Conservation (phyloP, 108 stramenopile genomes). For the Cyclotella kingstonii region DNA sequence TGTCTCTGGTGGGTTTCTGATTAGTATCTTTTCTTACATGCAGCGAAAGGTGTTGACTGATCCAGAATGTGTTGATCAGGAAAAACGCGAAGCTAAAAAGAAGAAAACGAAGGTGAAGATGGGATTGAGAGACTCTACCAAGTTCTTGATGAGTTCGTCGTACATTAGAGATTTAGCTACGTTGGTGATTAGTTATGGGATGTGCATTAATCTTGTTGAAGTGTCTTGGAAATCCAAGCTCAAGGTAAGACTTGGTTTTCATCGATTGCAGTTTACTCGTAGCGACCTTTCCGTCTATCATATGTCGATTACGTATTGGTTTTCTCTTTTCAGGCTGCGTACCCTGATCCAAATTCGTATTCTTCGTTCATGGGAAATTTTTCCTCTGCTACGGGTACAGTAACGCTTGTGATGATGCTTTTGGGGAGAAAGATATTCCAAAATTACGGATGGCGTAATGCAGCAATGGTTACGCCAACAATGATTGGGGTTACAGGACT, state of each 20-base stretch:
- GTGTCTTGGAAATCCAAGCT: slow-evolving; percentile 98
- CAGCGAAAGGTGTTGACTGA: slow-evolving; percentile 86
- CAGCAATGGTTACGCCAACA: slow-evolving; percentile 92
- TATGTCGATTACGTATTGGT: too few relatives aligned
- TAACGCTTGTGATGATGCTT: slow-evolving; percentile 97
- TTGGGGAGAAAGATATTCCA: slow-evolving; percentile 89
- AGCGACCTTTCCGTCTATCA: not conserved
- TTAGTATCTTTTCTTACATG: slow-evolving; percentile 85
- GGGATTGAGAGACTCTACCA: slow-evolving; percentile 86
- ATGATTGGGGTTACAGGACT: slow-evolving; percentile 93
- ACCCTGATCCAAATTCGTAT: slow-evolving; percentile 96
- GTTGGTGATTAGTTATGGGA: slow-evolving; percentile 95
- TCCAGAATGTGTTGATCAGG: slow-evolving; percentile 62
- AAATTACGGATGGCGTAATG: slow-evolving; percentile 92
- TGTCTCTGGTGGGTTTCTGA: slow-evolving; percentile 75
- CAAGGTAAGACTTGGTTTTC: slow-evolving; percentile 47
- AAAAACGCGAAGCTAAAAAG: slow-evolving; percentile 57
- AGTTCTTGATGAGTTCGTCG: slow-evolving; percentile 85
- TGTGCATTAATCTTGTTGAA: slow-evolving; percentile 99
- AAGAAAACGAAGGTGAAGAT: slow-evolving; percentile 85
- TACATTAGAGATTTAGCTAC: slow-evolving; percentile 93
- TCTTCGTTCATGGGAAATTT: slow-evolving; percentile 99
- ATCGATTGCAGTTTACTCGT: not conserved
- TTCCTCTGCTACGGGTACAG: slow-evolving; percentile 89
- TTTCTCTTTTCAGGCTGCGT: slow-evolving; percentile 59